These are phyloP conservation scores for Sporothrix variecibatus DNA, from an alignment of 2,329 filamentous ascomycete genomes.

Conservation along the genomic window DNA sequence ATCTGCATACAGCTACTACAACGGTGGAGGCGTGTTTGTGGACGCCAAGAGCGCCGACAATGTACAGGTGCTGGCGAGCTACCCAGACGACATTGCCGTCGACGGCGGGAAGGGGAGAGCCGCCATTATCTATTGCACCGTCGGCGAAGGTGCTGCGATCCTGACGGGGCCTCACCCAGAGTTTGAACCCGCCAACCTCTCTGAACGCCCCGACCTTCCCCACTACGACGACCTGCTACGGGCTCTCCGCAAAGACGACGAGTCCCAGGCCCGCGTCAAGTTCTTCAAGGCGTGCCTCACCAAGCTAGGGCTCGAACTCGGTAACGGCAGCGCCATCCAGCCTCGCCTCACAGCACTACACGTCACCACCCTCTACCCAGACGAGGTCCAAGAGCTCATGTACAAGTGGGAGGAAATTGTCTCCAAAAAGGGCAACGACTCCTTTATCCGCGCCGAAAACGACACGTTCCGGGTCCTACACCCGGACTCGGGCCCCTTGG, in stretches of 20 bases:
- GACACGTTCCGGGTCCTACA: constrained; percentile 81
- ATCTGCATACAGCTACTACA: constrained; percentile 79
- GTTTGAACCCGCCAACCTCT: constrained; percentile 81
- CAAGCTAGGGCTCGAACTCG: constrained; percentile 81
- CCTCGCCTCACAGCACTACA: constrained; percentile 80
- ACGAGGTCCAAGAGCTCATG: constrained; percentile 61
- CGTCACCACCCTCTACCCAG: constrained; percentile 68
- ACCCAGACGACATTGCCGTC: constrained; percentile 72
- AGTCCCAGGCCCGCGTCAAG: constrained; percentile 56
- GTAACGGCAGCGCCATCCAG: constrained; percentile 65
- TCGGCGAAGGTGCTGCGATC: constrained; percentile 77
- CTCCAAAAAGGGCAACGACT: constrained; percentile 63
- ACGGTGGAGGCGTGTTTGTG: constrained; percentile 92
- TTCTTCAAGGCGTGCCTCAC: constrained; percentile 79
- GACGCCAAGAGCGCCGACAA: constrained; percentile 65
- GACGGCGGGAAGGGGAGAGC: constrained; percentile 71
- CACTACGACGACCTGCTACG: constrained; percentile 72
- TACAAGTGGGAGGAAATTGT: constrained; percentile 68
- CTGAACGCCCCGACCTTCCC: constrained; percentile 64
- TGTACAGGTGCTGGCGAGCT: constrained; percentile 81
- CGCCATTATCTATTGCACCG: constrained; percentile 78
- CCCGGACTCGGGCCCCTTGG: constrained; percentile 48
- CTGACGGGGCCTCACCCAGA: constrained; percentile 91
- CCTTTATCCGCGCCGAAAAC: constrained; percentile 76
- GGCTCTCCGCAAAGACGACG: constrained; percentile 68